Evolutionary conservation across 768 basidiomycete genomes (phyloP).

Genomic region (Phanerodontia chrysosporium): DNA sequence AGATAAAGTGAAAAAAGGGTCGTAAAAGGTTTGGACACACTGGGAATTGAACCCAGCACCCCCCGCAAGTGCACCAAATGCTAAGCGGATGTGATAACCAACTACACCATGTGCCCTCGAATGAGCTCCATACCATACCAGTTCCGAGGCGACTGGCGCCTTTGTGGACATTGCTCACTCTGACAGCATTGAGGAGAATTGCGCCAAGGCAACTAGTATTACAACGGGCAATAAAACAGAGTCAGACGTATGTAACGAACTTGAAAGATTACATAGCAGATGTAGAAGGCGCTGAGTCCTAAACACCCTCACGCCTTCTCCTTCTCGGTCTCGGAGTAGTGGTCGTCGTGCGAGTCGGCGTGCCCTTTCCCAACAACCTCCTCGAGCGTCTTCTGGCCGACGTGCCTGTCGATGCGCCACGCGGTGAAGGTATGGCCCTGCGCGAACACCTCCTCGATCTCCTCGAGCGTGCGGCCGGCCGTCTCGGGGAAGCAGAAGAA

Average conservation of each 20-base stretch:
- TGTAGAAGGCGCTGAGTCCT: too few species aligned
- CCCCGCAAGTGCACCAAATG: slow-evolving; percentile 9
- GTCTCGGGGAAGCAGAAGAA: slow-evolving; percentile 83
- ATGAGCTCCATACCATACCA: too few species aligned
- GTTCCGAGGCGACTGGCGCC: too few species aligned
- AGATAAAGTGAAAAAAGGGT: too few species aligned
- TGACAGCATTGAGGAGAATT: too few species aligned
- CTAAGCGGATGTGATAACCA: slow-evolving; percentile 31
- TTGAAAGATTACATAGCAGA: too few species aligned
- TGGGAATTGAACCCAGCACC: slow-evolving; percentile 11
- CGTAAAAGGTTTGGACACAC: neutral
- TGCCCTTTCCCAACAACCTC: slow-evolving; percentile 34
- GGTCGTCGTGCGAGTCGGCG: slow-evolving; percentile 1
- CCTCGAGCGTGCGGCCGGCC: slow-evolving; percentile 67
- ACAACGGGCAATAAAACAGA: too few species aligned
- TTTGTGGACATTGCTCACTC: too few species aligned
- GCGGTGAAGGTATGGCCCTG: slow-evolving; percentile 69
- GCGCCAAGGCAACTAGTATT: too few species aligned
- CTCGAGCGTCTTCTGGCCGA: slow-evolving; percentile 58
- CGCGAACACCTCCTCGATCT: slow-evolving; percentile 73
- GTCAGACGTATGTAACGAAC: too few species aligned
- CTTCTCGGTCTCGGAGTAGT: slow-evolving; percentile 7
- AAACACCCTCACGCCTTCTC: slow-evolving; percentile 1
- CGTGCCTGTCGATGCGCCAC: slow-evolving; percentile 60
- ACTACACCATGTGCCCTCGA: slow-evolving; percentile 30